Percentiles rank a stretch among this genome's conserved stretches.
Conservation (phyloP, 371 early-diverging fungal species). For the Cokeromyces recurvatus region DNA sequence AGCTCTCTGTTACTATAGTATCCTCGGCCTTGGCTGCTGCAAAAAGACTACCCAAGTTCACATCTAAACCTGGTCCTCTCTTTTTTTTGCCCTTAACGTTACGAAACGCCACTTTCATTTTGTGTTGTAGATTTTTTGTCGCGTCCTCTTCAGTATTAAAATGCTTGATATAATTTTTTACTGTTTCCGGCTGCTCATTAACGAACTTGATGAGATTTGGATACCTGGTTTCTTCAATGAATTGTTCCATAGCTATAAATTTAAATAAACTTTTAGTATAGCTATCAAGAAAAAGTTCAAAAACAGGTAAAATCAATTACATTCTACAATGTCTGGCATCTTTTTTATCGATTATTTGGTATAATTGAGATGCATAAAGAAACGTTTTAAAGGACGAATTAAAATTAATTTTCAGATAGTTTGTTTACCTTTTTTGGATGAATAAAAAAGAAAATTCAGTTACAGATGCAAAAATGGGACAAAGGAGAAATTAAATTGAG, state of each 20-base stretch:
- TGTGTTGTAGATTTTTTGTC: conserved; percentile 10
- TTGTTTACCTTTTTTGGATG: too few relatives aligned
- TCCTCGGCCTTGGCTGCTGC: conserved; percentile 4
- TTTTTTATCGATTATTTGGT: conserved; percentile 2
- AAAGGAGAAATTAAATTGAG: too few relatives aligned
- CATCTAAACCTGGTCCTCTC: conserved; percentile 8
- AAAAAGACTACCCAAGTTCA: conserved; percentile 3
- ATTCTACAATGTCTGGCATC: conserved; percentile 2
- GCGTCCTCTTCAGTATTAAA: conserved; percentile 9
- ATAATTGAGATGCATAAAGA: conserved; percentile 1
- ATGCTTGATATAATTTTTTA: conserved; percentile 3
- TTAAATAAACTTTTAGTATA: conserved; percentile 5
- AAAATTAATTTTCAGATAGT: too few relatives aligned
- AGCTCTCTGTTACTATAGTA: neutral
- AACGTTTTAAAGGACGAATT: too few relatives aligned
- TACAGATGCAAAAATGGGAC: too few relatives aligned
- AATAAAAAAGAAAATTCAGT: too few relatives aligned
- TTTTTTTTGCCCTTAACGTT: conserved; percentile 7
- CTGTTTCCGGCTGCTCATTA: neutral
- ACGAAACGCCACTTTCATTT: conserved; percentile 7
- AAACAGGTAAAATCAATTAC: conserved; percentile 8
- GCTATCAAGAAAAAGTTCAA: conserved; percentile 8
- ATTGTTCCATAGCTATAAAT: conserved; percentile 8
- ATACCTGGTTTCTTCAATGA: conserved; percentile 3
- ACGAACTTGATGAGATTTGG: conserved; percentile 7